Evolutionary conservation across 768 basidiomycete genomes (phyloP).

Genomic region (Arthromyces matolae): DNA sequence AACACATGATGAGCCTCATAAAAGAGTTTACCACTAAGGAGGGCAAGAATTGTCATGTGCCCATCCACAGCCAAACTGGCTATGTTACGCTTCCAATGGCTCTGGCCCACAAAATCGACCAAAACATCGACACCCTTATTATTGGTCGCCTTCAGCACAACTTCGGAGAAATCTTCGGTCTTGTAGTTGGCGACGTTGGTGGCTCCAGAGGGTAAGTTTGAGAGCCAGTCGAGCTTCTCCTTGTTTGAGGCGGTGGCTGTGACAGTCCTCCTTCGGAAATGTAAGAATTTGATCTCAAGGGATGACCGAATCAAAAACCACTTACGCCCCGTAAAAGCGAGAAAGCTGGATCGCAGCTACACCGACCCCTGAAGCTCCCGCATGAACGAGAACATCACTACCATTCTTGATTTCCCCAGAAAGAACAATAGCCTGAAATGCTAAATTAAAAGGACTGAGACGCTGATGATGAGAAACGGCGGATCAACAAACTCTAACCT

Average conservation of each 20-base stretch:
- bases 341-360: slow-evolving; percentile 87
- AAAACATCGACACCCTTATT: slow-evolving; percentile 78
- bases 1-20: neutral
- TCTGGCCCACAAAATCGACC: slow-evolving; percentile 79
- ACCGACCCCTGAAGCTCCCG: slow-evolving; percentile 89
- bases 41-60: slow-evolving; percentile 63
- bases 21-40: slow-evolving; percentile 63
- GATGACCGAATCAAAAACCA: slow-evolving; percentile 10
- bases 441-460: slow-evolving; percentile 28
- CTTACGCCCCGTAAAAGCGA: slow-evolving; percentile 69
- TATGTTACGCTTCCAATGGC: slow-evolving; percentile 72
- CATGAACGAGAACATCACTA: slow-evolving; percentile 83
- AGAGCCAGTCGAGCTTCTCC: slow-evolving; percentile 78
- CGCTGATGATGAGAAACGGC: slow-evolving; percentile 1
- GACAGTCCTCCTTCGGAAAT: slow-evolving; percentile 57
- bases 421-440: slow-evolving; percentile 50
- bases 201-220: slow-evolving; percentile 61
- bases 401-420: slow-evolving; percentile 65
- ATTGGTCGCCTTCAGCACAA: slow-evolving; percentile 63
- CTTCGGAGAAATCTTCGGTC: slow-evolving; percentile 73
- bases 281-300: too few relatives aligned
- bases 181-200: slow-evolving; percentile 84
- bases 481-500: slow-evolving; percentile 37
- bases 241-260: slow-evolving; percentile 83
- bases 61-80: slow-evolving; percentile 68